phyloP scores from a whole-genome alignment of 2,329 filamentous ascomycete genomes.

The Aspergillus neotritici region DNA sequence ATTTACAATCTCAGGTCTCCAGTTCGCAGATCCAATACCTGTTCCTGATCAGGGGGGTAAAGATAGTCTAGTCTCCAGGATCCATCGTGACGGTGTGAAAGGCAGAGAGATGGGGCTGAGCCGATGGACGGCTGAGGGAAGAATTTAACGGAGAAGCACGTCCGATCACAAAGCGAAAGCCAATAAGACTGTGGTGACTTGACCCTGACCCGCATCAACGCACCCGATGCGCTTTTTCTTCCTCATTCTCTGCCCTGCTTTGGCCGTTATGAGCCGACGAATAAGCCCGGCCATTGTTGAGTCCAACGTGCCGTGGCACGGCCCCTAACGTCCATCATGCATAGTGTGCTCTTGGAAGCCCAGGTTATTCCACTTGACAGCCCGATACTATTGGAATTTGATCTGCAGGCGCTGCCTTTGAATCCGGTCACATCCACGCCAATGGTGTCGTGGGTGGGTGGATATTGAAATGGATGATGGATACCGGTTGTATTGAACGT shows the following conservation, averaged over 20 bases:
- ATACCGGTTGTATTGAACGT: too few relatives aligned
- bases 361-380: constrained; percentile 9
- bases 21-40: constrained; percentile 15
- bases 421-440: too few relatives aligned
- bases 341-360: constrained; percentile 2
- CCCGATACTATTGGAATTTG: constrained; percentile 8
- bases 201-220: too few relatives aligned
- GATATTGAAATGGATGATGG: too few relatives aligned
- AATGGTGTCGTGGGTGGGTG: too few relatives aligned
- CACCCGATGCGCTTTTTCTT: too few relatives aligned
- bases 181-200: neutral
- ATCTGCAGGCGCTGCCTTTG: constrained; percentile 6
- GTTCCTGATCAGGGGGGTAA: constrained; percentile 14
- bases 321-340: constrained; percentile 8
- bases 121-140: constrained; percentile 1
- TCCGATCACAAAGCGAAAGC: neutral
- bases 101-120: constrained; percentile 8
- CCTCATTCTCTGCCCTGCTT: neutral
- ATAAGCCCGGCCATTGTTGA: neutral
- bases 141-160: neutral
- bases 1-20: constrained; percentile 5
- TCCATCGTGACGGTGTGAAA: constrained; percentile 7
- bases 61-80: constrained; percentile 11
- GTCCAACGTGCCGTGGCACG: constrained; percentile 7
- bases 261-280: neutral